These are phyloP conservation scores for Gaeumannomyces tritici DNA, from an alignment of 2,329 filamentous ascomycete genomes.

Conservation along the genomic window DNA sequence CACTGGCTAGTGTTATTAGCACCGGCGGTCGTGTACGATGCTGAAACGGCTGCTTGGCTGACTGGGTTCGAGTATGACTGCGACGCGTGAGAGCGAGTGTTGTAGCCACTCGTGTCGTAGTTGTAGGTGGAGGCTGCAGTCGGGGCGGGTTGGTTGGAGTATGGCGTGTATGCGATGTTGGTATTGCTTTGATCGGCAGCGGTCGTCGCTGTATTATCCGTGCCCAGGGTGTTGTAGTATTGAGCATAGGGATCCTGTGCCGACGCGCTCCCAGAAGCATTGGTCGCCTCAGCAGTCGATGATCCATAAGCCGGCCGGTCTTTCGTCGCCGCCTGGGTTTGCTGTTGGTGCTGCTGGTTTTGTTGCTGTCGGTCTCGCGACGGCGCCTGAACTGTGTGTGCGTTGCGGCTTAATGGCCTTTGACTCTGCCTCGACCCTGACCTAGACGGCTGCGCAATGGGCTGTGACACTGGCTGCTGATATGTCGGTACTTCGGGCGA, in stretches of 20 bases:
- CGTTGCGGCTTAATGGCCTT: slow-evolving; percentile 15
- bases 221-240: slow-evolving; percentile 6
- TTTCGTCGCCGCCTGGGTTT: slow-evolving; percentile 4
- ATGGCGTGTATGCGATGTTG: slow-evolving; percentile 8
- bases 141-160: slow-evolving; percentile 8
- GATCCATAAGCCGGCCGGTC: slow-evolving; percentile 10
- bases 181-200: slow-evolving; percentile 1
- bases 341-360: not conserved
- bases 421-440: slow-evolving; percentile 24
- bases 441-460: slow-evolving; percentile 15
- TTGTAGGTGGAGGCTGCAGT: slow-evolving; percentile 10
- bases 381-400: not conserved
- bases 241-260: slow-evolving; percentile 19
- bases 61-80: slow-evolving; percentile 8
- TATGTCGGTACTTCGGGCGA: slow-evolving; percentile 19
- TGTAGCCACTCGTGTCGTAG: slow-evolving; percentile 14
- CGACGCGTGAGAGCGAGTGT: slow-evolving; percentile 6
- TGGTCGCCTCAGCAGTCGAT: slow-evolving; percentile 4
- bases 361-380: slow-evolving; percentile 14
- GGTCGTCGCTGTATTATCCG: slow-evolving; percentile 7
- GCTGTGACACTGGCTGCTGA: slow-evolving; percentile 10
- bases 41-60: slow-evolving; percentile 16
- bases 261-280: not conserved
- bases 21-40: slow-evolving; percentile 16
- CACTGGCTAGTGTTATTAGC: slow-evolving; percentile 14